These are phyloP conservation scores for Lolium multiflorum DNA, from an alignment of 176 grass and related monocot species.

Conservation along the genomic window DNA sequence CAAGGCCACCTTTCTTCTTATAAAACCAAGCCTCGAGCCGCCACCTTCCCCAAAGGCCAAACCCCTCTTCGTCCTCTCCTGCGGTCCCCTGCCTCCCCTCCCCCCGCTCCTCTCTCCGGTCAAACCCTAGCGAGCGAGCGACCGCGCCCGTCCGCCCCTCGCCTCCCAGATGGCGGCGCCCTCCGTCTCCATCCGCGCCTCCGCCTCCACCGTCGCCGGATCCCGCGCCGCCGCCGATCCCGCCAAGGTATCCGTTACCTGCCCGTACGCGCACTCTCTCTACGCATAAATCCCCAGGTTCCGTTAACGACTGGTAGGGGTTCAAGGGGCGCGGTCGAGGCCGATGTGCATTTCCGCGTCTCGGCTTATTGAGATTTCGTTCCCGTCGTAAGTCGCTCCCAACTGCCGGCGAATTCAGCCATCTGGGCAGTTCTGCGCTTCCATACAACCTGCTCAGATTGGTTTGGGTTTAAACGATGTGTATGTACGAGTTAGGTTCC, in stretches of 20 bases:
- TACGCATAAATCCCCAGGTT: neutral
- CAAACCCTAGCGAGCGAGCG: conserved; percentile 43
- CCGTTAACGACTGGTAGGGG: neutral
- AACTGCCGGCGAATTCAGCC: neutral
- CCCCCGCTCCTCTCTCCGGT: neutral
- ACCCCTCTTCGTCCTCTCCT: neutral
- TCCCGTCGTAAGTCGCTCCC: neutral
- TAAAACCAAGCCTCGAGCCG: conserved; percentile 9
- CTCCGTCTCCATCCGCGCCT: conserved; percentile 64
- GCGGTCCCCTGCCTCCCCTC: neutral
- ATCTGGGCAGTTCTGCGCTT: neutral
- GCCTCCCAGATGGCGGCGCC: conserved; percentile 61
- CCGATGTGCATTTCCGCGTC: neutral
- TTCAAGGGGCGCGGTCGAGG: neutral
- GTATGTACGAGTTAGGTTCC: neutral
- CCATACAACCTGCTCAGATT: neutral
- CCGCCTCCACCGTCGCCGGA: conserved; percentile 48
- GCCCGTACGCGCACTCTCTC: neutral
- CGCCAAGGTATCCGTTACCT: conserved; percentile 52
- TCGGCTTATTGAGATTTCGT: neutral
- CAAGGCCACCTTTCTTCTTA: neutral
- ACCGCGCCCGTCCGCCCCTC: neutral
- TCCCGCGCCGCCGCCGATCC: conserved; percentile 53
- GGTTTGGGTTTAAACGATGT: neutral
- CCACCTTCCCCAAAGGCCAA: conserved; percentile 48